A percentile compares a stretch with the other conserved stretches of the same genome.
These are phyloP conservation scores for Straminergon stramineum DNA, from an alignment of 225 moss, liverwort and hornwort genomes.

Conservation along the genomic window DNA sequence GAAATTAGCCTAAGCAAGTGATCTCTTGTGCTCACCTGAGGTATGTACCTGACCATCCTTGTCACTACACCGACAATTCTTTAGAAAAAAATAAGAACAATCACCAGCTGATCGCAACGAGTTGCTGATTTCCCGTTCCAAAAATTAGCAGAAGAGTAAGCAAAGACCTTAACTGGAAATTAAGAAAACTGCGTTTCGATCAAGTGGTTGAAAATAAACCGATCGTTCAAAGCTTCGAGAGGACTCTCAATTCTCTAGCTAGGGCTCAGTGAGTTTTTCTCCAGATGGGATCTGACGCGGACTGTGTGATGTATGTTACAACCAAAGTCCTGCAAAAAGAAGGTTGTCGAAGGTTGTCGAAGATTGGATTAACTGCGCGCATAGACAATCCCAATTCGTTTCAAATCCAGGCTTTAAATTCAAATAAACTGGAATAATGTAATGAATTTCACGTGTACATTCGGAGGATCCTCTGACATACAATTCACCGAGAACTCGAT, in stretches of 20 bases:
- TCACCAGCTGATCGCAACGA: background rate
- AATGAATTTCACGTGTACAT: background rate
- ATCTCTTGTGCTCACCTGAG: background rate
- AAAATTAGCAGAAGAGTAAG: background rate
- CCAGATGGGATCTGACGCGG: background rate
- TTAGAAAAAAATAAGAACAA: background rate
- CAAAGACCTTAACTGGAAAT: background rate
- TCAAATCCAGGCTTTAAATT: too few relatives aligned
- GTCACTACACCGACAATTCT: background rate
- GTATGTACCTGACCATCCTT: background rate
- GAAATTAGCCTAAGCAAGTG: too few relatives aligned
- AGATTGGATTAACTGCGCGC: background rate
- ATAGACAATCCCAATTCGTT: background rate
- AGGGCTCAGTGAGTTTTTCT: background rate
- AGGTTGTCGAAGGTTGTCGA: background rate
- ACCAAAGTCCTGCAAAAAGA: background rate
- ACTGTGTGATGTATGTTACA: background rate
- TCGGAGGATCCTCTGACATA: background rate
- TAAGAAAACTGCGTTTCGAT: background rate
- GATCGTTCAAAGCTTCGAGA: background rate
- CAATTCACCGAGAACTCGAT: background rate
- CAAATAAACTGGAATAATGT: background rate
- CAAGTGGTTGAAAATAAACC: background rate
- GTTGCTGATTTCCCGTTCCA: background rate
- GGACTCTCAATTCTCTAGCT: background rate